Evolutionary conservation across 768 basidiomycete genomes (phyloP).

Genomic region (Russula abietina): DNA sequence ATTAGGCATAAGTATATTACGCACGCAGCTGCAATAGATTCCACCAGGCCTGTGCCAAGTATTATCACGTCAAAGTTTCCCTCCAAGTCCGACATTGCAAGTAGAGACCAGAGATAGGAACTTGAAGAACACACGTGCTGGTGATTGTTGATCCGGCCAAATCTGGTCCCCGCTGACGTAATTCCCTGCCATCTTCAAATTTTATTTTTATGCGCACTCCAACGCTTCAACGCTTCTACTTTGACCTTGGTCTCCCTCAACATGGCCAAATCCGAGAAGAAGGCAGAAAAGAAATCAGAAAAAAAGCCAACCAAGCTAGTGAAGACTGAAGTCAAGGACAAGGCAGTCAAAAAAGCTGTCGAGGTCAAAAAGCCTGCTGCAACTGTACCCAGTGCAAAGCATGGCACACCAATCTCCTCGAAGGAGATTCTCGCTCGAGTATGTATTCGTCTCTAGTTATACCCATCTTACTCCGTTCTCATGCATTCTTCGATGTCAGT

Average conservation of each 20-base stretch:
- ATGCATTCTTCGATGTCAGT: constrained; percentile 25
- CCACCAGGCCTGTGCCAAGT: constrained; percentile 73
- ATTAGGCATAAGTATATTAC: constrained; percentile 29
- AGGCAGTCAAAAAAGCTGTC: constrained; percentile 35
- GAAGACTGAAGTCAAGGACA: constrained; percentile 32
- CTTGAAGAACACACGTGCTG: background rate
- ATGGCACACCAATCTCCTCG: constrained; percentile 32
- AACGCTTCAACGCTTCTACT: constrained; percentile 16
- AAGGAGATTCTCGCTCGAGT: constrained; percentile 42
- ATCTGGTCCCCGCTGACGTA: constrained; percentile 13
- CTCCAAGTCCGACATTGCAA: constrained; percentile 16
- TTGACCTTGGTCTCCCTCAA: constrained; percentile 6
- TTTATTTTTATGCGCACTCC: constrained; percentile 5
- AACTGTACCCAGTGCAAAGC: constrained; percentile 24
- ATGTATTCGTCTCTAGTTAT: background rate
- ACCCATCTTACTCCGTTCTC: background rate
- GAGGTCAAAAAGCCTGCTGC: constrained; percentile 25
- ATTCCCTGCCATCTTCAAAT: constrained; percentile 3
- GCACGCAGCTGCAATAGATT: constrained; percentile 88
- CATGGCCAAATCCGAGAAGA: constrained; percentile 44
- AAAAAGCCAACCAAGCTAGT: constrained; percentile 28
- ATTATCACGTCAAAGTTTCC: constrained; percentile 58
- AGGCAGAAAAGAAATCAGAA: constrained; percentile 32
- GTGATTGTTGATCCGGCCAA: too few relatives aligned
- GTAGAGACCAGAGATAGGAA: too few relatives aligned